Evolutionary conservation across 2,329 filamentous ascomycete species (phyloP), one percentile per base, ranked within the genome.

Genomic region (Epichloe uncinata): DNA sequence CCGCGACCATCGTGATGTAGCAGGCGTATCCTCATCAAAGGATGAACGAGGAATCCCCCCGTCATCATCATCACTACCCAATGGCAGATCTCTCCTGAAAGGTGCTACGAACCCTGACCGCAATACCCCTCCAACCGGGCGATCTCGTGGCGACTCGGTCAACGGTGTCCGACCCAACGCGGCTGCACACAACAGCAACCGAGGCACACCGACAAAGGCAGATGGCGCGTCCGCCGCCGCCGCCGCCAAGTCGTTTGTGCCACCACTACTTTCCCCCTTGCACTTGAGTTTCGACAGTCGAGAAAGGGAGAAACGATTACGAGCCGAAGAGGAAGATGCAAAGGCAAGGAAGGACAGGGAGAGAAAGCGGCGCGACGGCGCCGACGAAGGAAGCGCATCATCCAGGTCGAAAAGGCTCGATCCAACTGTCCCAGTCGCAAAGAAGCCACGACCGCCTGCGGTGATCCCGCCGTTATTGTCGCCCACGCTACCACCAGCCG

Each of bases 231-330:
- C 22, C 8, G 57, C 61, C 12, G 57, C 22, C 8, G 57, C 61
- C 12, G 57, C 61, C 11, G 58, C 64, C 2, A 72, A 70, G 54
- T 54, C 68, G 26, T 61, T 63, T 22, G 65, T 80, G 6, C 77
- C 77, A 8, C 73, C 72, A 3, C 57, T 80, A 33, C 58, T 80
- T 13, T 80, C 77, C 0, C 77, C 77, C 1, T 62, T 77, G 1
- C 70, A 69, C 36, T 64, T 77, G 11, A 67, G 66, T 37, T 66
- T 74, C 26, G 70, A 71, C 22, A 42, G 34, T 41, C 50, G 30
- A 35, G 66, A 67, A 18, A 66, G 68, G 47, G 66, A 67, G 18
- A 67, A 68, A 38, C 50, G 50, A 3, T 38, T 20, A 5, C 49
- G 44, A 4, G 43, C 46, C 11, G 51, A 53, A 30, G 66, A 70